Base-by-base conservation (phyloP, 2,329 filamentous ascomycete genomes). In the Fusarium zealandicum region DNA sequence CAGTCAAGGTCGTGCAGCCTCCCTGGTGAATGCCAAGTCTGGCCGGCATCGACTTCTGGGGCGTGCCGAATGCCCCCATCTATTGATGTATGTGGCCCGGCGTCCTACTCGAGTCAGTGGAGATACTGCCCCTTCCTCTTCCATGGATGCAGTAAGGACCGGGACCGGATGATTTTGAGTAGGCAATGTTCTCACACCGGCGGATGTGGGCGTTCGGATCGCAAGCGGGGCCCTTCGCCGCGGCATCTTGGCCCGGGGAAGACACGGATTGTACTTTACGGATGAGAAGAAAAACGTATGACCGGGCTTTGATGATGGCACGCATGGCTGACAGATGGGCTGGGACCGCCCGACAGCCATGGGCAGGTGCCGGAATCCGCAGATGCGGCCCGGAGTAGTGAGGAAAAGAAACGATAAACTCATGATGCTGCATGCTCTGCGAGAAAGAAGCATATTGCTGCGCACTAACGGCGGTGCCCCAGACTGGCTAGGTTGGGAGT, bases 281-380 rank as follows among this genome's bases (percentile, higher is more conserved):
- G 54, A 32, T 41, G 20, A 37, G 28, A 39, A 27, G 37, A 57
- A 54, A 63, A 66, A 61, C 54, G 64, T 67, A 67, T 67, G 64
- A 67, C 64, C 51, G 40, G 47, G 27, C 33, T 16, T 38, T 30
- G 45, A 54, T 57, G 41, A 43, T 49, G 20, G 42, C 52, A 58
- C 51, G 51, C 42, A 62, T 47, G 50, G 51, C 59, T 50, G 50
- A 40, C 39, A 42, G 48, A 58, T 48, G 46, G 16, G 30, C 35
- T 49, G 50, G 54, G 28, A 33, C 43, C 45, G 41, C 44, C 39
- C 41, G 28, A 54, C 33, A 41, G 43, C 38, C 39, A 61, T 31
- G 37, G 37, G 35, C 31, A 53, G 28, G 22, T 45, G 44, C 52
- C 52, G 32, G 25, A 49, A 32, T 28, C 16, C 31, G 38, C 45